A percentile compares a stretch with the other conserved stretches of the same genome.
These are phyloP conservation scores for Hyaloscypha finlandica DNA, from an alignment of 495 filamentous ascomycete genomes.

Conservation along the genomic window DNA sequence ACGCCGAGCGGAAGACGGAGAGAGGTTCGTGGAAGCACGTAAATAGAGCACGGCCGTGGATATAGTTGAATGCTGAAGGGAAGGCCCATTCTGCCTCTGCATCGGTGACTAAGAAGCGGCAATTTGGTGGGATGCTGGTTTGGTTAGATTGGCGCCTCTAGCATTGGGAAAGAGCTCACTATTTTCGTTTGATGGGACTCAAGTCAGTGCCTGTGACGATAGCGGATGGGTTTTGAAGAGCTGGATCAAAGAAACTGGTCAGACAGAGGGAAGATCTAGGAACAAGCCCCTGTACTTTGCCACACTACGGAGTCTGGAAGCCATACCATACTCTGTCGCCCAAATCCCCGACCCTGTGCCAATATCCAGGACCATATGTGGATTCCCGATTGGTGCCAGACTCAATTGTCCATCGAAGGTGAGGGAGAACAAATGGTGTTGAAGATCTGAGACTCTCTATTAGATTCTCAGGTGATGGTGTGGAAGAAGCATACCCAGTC, in stretches of 20 bases:
- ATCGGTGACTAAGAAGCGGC: constrained; percentile 51
- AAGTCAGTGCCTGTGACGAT: constrained; percentile 48
- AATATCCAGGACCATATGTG: constrained; percentile 8
- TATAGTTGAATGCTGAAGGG: constrained; percentile 47
- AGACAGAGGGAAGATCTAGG: no score
- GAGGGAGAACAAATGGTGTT: constrained; percentile 40
- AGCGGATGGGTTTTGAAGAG: background rate
- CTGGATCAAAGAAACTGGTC: background rate
- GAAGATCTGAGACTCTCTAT: background rate
- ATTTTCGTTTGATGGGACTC: constrained; percentile 9
- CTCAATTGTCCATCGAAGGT: constrained; percentile 35
- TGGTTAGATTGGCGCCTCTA: no score
- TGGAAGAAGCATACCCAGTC: background rate
- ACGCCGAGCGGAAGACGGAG: constrained; percentile 43
- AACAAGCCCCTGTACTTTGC: background rate
- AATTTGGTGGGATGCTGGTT: constrained; percentile 45
- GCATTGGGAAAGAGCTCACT: background rate
- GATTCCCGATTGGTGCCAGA: constrained; percentile 30
- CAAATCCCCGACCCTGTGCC: constrained; percentile 39
- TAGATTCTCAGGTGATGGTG: background rate
- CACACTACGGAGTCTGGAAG: background rate
- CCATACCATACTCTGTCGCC: constrained; percentile 53
- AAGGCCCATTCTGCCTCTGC: constrained; percentile 53
- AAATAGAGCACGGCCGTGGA: constrained; percentile 48
- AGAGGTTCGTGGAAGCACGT: constrained; percentile 46